Conservation (phyloP, 2,329 filamentous ascomycete species). For the Juglanconis oblonga region DNA sequence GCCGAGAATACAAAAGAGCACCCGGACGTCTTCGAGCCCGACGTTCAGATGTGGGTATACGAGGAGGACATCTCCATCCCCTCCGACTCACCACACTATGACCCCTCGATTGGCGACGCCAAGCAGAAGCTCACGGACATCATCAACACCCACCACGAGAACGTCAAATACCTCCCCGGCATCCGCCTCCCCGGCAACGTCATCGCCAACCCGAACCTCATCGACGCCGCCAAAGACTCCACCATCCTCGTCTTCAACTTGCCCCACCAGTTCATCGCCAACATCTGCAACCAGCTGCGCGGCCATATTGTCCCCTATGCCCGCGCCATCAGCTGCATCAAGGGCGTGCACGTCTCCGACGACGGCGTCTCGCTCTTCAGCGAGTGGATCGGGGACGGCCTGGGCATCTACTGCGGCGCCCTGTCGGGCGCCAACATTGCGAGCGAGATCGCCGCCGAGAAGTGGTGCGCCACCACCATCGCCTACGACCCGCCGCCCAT, state of each 20-base stretch:
- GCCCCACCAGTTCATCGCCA: slow-evolving; percentile 91
- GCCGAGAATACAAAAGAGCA: slow-evolving; percentile 85
- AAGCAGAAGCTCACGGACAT: slow-evolving; percentile 84
- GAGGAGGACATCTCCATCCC: slow-evolving; percentile 83
- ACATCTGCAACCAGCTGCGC: slow-evolving; percentile 77
- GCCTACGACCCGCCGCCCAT: slow-evolving; percentile 90
- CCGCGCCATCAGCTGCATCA: slow-evolving; percentile 94
- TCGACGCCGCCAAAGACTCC: slow-evolving; percentile 76
- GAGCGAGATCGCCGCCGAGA: slow-evolving; percentile 88
- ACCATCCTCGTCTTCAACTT: slow-evolving; percentile 95
- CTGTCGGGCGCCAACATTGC: slow-evolving; percentile 96
- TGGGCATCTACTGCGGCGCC: slow-evolving; percentile 95
- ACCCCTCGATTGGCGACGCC: slow-evolving; percentile 57
- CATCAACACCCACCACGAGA: slow-evolving; percentile 93
- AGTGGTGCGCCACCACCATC: slow-evolving; percentile 95
- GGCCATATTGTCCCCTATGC: slow-evolving; percentile 91
- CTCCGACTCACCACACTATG: slow-evolving; percentile 70
- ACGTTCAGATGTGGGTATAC: slow-evolving; percentile 98
- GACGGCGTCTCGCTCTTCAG: slow-evolving; percentile 86
- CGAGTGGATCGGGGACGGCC: slow-evolving; percentile 85
- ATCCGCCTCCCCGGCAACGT: slow-evolving; percentile 81
- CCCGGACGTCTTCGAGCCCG: slow-evolving; percentile 76
- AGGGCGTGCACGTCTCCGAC: slow-evolving; percentile 90
- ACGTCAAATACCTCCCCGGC: slow-evolving; percentile 94
- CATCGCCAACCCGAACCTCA: slow-evolving; percentile 76